These are phyloP conservation scores for Ceratobasidium sp. DNA, from an alignment of 1,284 basidiomycete species.

Conservation along the genomic window DNA sequence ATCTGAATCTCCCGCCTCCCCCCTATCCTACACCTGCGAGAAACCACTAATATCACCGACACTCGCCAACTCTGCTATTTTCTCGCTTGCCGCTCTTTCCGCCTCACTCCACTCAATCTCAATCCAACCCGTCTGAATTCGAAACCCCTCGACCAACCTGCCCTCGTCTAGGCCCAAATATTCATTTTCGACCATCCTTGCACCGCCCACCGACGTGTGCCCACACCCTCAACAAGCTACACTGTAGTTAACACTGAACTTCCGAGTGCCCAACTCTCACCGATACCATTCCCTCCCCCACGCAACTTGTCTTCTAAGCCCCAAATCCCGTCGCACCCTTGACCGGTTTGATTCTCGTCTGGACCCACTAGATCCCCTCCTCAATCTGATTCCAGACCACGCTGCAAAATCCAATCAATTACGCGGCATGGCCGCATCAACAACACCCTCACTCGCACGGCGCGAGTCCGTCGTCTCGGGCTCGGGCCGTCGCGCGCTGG, in stretches of 20 bases:
- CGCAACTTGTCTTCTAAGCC: too few species aligned
- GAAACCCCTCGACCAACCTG: neutral
- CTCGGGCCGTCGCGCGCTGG: too few species aligned
- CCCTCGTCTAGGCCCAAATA: neutral
- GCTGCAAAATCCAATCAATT: too few species aligned
- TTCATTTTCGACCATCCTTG: neutral
- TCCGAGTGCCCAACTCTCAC: neutral
- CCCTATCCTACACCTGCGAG: conserved; percentile 22
- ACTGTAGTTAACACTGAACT: neutral
- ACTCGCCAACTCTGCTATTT: conserved; percentile 7
- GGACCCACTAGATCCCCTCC: too few species aligned
- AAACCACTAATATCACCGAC: conserved; percentile 16
- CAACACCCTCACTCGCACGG: too few species aligned
- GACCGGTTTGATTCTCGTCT: too few species aligned
- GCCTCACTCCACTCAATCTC: neutral
- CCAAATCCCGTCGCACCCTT: too few species aligned
- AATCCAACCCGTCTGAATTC: neutral
- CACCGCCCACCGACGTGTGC: conserved; percentile 34
- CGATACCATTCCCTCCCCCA: too few species aligned
- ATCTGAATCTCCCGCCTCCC: conserved; percentile 13
- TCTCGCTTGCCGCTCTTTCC: neutral
- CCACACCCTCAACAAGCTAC: conserved; percentile 22
- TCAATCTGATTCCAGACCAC: too few species aligned
- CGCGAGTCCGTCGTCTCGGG: too few species aligned
- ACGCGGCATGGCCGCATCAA: too few species aligned